These are phyloP conservation scores for Mycena indigotica DNA, from an alignment of 768 basidiomycete genomes.

Conservation along the genomic window DNA sequence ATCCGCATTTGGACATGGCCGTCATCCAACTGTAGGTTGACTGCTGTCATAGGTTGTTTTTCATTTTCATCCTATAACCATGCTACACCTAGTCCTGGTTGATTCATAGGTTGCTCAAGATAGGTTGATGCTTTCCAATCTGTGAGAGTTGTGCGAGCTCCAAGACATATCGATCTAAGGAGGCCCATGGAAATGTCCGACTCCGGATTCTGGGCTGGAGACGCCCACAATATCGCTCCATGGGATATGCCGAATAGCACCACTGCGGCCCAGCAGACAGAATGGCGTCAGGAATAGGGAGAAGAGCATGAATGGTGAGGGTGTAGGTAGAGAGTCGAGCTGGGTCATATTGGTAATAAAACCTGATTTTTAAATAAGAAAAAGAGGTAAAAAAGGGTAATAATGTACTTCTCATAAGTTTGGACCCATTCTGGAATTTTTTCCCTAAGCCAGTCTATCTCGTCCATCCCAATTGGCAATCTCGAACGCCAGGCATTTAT, in stretches of 20 bases:
- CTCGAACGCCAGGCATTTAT: slow-evolving; percentile 38
- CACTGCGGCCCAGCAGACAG: slow-evolving; percentile 37
- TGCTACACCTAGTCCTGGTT: background rate
- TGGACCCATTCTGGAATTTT: slow-evolving; percentile 28
- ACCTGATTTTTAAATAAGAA: slow-evolving; percentile 14
- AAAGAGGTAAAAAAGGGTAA: background rate
- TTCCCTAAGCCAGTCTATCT: slow-evolving; percentile 28
- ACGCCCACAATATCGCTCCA: slow-evolving; percentile 40
- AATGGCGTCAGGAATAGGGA: slow-evolving; percentile 39
- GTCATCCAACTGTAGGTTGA: background rate
- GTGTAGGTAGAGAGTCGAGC: slow-evolving; percentile 31
- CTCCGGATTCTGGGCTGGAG: slow-evolving; percentile 32
- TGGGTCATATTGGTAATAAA: slow-evolving; percentile 31
- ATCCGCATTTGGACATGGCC: background rate
- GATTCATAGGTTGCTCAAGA: background rate
- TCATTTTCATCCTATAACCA: background rate
- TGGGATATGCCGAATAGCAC: slow-evolving; percentile 41
- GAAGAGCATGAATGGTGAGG: slow-evolving; percentile 35
- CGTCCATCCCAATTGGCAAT: slow-evolving; percentile 26
- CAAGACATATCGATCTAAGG: slow-evolving; percentile 30
- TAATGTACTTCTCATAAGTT: slow-evolving; percentile 37
- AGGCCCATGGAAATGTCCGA: slow-evolving; percentile 33
- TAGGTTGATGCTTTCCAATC: slow-evolving; percentile 21
- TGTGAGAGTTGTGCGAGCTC: slow-evolving; percentile 35
- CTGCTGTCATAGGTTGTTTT: background rate